Base-by-base conservation (phyloP, 768 basidiomycete species). In the Aureoboletus auriporus region DNA sequence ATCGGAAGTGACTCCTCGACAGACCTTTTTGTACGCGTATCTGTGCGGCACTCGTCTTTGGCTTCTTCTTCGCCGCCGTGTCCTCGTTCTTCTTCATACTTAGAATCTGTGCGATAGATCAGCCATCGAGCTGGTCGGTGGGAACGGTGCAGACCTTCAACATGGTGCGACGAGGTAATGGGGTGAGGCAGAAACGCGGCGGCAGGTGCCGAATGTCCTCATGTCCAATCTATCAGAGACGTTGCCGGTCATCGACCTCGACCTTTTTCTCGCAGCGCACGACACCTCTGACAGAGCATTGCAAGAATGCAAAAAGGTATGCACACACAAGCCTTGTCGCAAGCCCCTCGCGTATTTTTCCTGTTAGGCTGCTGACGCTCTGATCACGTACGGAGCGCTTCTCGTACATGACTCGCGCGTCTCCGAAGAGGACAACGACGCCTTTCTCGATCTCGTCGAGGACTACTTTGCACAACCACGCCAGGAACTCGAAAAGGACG, bases 41-140 rank as follows among this genome's bases (percentile, higher is more conserved):
- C 71, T 97, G 94, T 27, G 96, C 96, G 13, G 96, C 95, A 63
- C 90, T 92, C 39, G 93, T 96, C 82, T 95, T 97, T 38, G 96
- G 96, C 78, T 88, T 91, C 83, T 84, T 95, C 88, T 93, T 97
- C 6, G 91, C 86, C 46, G 93, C 93, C 47, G 90, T 90, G 63
- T 98, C 92, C 76, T 97, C 93, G 62, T 86, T 90, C 85, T 98
- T 98, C 84, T 98, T 98, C 88, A 99, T 93, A 57, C 86, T 91
- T 88, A 96, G 97, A 63, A 99, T 97, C 96, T 99, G 56, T 30
- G 29, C 26, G 30, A 39, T 20, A 7, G 31, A 45, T 57, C 31
- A 51, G 46, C 20, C 47, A 56, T 53, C 37, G 17, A 13, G n/a
- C 20, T 10, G 5, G 45, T 23, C 31, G 10, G 16, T 12, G 30